phyloP scores from a whole-genome alignment of 768 basidiomycete genomes.

The Leccinum obscurum region DNA sequence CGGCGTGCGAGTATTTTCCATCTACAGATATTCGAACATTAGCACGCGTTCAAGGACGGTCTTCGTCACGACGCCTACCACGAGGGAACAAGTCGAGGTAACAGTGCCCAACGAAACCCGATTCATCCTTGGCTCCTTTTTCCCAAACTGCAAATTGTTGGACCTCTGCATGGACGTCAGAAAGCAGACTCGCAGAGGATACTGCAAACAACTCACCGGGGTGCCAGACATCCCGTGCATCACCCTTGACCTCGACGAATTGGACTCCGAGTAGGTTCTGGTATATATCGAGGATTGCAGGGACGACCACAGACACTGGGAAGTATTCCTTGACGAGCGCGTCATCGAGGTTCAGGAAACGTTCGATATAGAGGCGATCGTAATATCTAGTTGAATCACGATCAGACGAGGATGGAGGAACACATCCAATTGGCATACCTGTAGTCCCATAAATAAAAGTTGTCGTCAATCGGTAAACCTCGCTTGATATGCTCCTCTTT shows the following conservation, averaged over 20 bases:
- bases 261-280: slow-evolving; percentile 74
- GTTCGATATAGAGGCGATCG: slow-evolving; percentile 49
- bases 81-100: slow-evolving; percentile 87
- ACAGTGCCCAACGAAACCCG: slow-evolving; percentile 78
- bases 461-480: slow-evolving; percentile 48
- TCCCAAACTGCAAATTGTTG: slow-evolving; percentile 85
- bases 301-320: slow-evolving; percentile 78
- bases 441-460: slow-evolving; percentile 87
- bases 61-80: slow-evolving; percentile 38
- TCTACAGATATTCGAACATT: slow-evolving; percentile 35
- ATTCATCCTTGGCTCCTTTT: slow-evolving; percentile 64
- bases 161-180: slow-evolving; percentile 50
- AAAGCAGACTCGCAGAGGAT: not conserved
- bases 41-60: not conserved
- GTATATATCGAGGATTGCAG: slow-evolving; percentile 77
- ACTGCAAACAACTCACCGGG: slow-evolving; percentile 45
- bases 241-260: slow-evolving; percentile 54
- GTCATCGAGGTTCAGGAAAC: slow-evolving; percentile 66
- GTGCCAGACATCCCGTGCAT: slow-evolving; percentile 73
- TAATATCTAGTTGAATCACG: slow-evolving; percentile 17
- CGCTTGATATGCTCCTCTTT: slow-evolving; percentile 55
- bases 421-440: slow-evolving; percentile 39
- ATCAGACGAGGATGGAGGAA: not conserved
- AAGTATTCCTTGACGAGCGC: slow-evolving; percentile 84
- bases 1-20: slow-evolving; percentile 79